These are phyloP conservation scores for Neurospora cerealis DNA, from an alignment of 495 filamentous ascomycete genomes.

Conservation along the genomic window DNA sequence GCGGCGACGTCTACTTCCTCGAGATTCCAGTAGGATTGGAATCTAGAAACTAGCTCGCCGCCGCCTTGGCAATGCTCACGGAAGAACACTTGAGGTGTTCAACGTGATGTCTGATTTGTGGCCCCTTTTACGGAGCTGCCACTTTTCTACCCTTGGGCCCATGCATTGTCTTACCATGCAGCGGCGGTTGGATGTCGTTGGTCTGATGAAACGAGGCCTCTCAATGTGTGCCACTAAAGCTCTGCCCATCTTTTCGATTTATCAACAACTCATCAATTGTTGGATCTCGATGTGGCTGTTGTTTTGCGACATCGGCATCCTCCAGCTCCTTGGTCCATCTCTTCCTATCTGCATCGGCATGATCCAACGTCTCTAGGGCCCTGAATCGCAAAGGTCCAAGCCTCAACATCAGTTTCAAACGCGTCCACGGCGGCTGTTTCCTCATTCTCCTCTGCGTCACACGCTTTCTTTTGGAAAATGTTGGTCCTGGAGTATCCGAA, in stretches of 20 bases:
- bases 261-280: neutral
- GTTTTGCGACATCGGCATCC: neutral
- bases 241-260: neutral
- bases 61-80: neutral
- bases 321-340: neutral
- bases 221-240: neutral
- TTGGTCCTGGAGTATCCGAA: neutral
- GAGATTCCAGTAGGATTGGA: conserved; percentile 19
- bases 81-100: neutral
- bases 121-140: neutral
- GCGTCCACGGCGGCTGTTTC: neutral
- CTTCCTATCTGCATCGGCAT: neutral
- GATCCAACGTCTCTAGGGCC: neutral
- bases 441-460: neutral
- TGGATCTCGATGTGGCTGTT: neutral
- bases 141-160: neutral
- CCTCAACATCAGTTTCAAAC: neutral
- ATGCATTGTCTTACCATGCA: neutral
- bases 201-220: neutral
- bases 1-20: conserved; percentile 13
- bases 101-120: neutral
- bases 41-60: neutral
- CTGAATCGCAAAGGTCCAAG: neutral
- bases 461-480: neutral
- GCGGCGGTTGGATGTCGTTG: neutral